Evolutionary conservation across 1,284 basidiomycete genomes (phyloP), one percentile per base, ranked within the genome.

Genomic region (Volvariella volvacea): DNA sequence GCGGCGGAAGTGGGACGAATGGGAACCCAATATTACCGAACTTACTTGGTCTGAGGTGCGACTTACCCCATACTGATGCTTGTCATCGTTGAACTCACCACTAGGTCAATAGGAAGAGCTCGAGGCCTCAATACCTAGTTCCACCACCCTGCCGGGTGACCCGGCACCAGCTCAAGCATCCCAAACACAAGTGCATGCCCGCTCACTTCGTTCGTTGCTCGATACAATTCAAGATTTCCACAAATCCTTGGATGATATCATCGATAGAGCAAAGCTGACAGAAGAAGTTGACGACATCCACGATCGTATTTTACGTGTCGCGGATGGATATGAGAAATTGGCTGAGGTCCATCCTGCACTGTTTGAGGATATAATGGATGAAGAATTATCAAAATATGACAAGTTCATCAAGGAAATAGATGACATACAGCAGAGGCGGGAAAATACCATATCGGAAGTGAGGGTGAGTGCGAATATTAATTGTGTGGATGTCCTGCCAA

Each of bases 341-440:
- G 74, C 76, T 1, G 84, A 91, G 55, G 79, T 92, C 12, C 78
- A 81, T 42, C 83, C 92, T 0, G 83, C 82, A 19, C 87, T 87
- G 81, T 94, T 95, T 56, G 88, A 92, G 55, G 82, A 85, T 48
- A 69, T 90, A 12, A 79, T 88, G 22, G 87, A 93, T 45, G 74
- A 80, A 49, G 84, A 88, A 51, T 63, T 97, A 43, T 70, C 71
- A 1, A 94, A 93, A 64, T 96, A 91, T 52, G 85, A 92, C 45
- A 76, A 74, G 48, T 87, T 87, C 55, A 68, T 81, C 15, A 63
- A 71, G 36, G 81, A 82, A 45, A 69, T 97, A 46, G 71, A 68
- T 14, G 76, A 76, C 15, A 76, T 80, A 22, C 74, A 69, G 40
- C 60, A 64, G 47, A 76, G 74, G 52, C 92, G 95, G 55, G 73